These are phyloP conservation scores for Apiotrichum gracile DNA, from an alignment of 1,284 basidiomycete genomes.

Conservation along the genomic window DNA sequence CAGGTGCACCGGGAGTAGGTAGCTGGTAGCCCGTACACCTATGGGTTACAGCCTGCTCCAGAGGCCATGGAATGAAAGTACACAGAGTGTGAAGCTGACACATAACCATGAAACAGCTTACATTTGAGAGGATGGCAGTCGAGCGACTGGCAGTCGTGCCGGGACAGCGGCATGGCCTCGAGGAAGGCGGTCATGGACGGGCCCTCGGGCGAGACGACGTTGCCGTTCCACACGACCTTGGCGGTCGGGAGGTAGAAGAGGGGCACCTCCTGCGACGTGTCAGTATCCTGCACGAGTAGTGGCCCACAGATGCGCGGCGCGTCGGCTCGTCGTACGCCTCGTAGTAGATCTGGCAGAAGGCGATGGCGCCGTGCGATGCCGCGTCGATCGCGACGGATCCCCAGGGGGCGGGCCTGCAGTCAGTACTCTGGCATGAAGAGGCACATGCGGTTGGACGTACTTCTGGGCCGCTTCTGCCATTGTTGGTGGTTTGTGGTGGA, in stretches of 20 bases:
- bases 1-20: too few species aligned
- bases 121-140: conserved; percentile 39
- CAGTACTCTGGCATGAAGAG: not conserved
- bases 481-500: conserved; percentile 3
- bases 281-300: not conserved
- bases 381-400: conserved; percentile 35
- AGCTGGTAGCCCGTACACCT: too few species aligned
- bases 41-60: too few species aligned
- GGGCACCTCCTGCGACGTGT: conserved; percentile 31
- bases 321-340: conserved; percentile 43
- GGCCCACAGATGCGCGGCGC: conserved; percentile 26
- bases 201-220: conserved; percentile 24
- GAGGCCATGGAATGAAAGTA: too few species aligned
- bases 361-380: conserved; percentile 41
- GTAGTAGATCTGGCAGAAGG: conserved; percentile 44
- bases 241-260: conserved; percentile 33
- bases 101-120: too few species aligned
- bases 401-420: conserved; percentile 23
- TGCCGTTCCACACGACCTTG: conserved; percentile 44
- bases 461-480: conserved; percentile 6
- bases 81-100: too few species aligned
- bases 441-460: not conserved
- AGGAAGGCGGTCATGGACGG: conserved; percentile 30
- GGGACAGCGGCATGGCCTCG: conserved; percentile 29
- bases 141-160: conserved; percentile 41